A percentile compares a stretch with the other conserved stretches of the same genome.
These are phyloP conservation scores for Macrolepiota fuliginosa DNA, from an alignment of 768 basidiomycete species.

Conservation along the genomic window DNA sequence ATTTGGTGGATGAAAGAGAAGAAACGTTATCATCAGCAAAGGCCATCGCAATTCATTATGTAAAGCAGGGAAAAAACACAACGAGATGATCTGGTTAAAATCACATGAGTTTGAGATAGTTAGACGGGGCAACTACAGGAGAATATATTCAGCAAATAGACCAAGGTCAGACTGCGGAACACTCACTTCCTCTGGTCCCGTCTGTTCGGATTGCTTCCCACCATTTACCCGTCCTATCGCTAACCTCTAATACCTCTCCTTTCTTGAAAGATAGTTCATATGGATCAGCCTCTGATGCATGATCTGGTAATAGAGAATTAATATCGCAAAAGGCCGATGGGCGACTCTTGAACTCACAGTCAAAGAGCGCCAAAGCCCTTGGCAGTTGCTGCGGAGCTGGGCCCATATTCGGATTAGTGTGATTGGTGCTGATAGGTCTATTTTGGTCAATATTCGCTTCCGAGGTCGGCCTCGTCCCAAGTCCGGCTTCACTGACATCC, in stretches of 20 bases:
- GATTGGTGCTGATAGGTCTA: neutral
- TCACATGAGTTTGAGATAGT: constrained; percentile 27
- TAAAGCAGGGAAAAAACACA: neutral
- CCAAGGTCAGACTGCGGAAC: constrained; percentile 2
- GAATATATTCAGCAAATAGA: neutral
- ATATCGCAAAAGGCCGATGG: neutral
- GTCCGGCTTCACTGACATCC: neutral
- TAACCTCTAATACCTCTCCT: constrained; percentile 79
- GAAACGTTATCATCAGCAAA: neutral
- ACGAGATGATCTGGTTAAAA: neutral
- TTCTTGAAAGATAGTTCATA: constrained; percentile 85
- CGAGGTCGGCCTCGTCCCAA: neutral
- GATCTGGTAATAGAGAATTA: constrained; percentile 43
- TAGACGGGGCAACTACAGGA: constrained; percentile 36
- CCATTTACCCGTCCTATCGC: constrained; percentile 82
- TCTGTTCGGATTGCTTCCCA: constrained; percentile 75
- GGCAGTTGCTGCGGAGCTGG: neutral
- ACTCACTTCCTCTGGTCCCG: constrained; percentile 66
- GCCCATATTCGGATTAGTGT: neutral
- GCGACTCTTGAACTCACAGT: neutral
- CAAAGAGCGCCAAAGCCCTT: constrained; percentile 7
- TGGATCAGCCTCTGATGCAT: constrained; percentile 74
- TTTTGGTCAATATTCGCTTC: constrained; percentile 12
- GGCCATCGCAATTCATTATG: neutral
- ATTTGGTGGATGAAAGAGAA: too few relatives aligned